These are phyloP conservation scores for Grosmannia penicillata DNA, from an alignment of 2,329 filamentous ascomycete genomes.

Conservation along the genomic window DNA sequence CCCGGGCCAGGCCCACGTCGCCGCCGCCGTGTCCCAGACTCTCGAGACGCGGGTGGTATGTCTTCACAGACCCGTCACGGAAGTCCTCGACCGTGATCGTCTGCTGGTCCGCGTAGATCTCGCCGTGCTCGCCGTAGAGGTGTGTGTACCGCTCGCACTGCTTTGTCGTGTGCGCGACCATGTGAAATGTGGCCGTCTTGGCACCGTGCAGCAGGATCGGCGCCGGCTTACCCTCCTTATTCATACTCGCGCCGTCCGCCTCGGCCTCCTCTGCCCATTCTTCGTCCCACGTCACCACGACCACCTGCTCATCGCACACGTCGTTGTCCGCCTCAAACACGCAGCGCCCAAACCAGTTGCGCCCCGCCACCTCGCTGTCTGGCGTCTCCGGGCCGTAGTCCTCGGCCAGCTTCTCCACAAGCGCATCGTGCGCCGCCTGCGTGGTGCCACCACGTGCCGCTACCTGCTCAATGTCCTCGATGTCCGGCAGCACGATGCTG, in stretches of 20 bases:
- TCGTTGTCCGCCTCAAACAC: slow-evolving; percentile 90
- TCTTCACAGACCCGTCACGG: slow-evolving; percentile 35
- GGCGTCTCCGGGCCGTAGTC: slow-evolving; percentile 38
- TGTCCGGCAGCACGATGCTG: slow-evolving; percentile 79
- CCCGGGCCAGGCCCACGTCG: slow-evolving; percentile 62
- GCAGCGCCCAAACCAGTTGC: slow-evolving; percentile 83
- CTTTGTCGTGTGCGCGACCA: slow-evolving; percentile 80
- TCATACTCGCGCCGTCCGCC: background rate
- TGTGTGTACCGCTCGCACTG: slow-evolving; percentile 76
- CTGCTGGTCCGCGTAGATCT: slow-evolving; percentile 71
- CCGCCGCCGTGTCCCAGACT: slow-evolving; percentile 57
- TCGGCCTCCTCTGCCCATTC: slow-evolving; percentile 26
- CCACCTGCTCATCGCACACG: slow-evolving; percentile 83
- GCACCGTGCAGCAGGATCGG: slow-evolving; percentile 34
- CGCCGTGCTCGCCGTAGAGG: slow-evolving; percentile 75
- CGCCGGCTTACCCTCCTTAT: background rate
- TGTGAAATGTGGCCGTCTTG: slow-evolving; percentile 84
- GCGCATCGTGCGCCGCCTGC: slow-evolving; percentile 31
- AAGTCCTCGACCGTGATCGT: slow-evolving; percentile 68
- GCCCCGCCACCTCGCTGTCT: slow-evolving; percentile 28
- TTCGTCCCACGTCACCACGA: slow-evolving; percentile 79
- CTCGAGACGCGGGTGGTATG: slow-evolving; percentile 45
- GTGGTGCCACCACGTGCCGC: slow-evolving; percentile 26
- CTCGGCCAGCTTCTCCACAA: slow-evolving; percentile 24
- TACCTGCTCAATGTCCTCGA: slow-evolving; percentile 72